Conservation (phyloP, 257 asterid species). For the Penstemon newberryi region DNA sequence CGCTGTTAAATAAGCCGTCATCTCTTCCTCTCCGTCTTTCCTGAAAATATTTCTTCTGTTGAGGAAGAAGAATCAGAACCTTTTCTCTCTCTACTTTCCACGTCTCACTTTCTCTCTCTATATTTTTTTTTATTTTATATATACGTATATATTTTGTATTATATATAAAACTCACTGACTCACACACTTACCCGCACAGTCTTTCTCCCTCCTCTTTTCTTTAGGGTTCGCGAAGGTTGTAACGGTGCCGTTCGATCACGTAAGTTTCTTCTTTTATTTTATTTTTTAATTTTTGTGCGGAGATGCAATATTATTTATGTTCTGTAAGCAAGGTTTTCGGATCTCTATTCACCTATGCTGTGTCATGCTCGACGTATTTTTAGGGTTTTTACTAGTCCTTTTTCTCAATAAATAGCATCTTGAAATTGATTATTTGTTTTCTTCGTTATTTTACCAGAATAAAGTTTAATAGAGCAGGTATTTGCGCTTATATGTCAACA, state of each 20-base stretch:
- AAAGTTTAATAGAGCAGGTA: background rate
- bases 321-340: constrained; percentile 35
- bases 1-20: constrained; percentile 37
- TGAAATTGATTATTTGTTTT: constrained; percentile 30
- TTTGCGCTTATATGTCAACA: too few species aligned
- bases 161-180: constrained; percentile 31
- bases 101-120: constrained; percentile 33
- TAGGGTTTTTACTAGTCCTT: constrained; percentile 15
- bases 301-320: constrained; percentile 4
- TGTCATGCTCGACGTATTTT: constrained; percentile 40
- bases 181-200: constrained; percentile 27
- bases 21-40: constrained; percentile 28
- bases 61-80: constrained; percentile 44
- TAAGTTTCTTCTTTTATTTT: constrained; percentile 23
- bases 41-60: constrained; percentile 27
- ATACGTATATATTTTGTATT: background rate
- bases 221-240: constrained; percentile 39
- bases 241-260: constrained; percentile 40
- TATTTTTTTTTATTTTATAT: background rate
- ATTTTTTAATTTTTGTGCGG: background rate
- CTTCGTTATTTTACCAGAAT: too few species aligned
- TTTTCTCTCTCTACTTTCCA: constrained; percentile 46
- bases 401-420: constrained; percentile 34
- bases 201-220: constrained; percentile 24
- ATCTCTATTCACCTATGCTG: constrained; percentile 51